Conservation (phyloP, 129 eudicot genomes). For the Artemisia tridentata region DNA sequence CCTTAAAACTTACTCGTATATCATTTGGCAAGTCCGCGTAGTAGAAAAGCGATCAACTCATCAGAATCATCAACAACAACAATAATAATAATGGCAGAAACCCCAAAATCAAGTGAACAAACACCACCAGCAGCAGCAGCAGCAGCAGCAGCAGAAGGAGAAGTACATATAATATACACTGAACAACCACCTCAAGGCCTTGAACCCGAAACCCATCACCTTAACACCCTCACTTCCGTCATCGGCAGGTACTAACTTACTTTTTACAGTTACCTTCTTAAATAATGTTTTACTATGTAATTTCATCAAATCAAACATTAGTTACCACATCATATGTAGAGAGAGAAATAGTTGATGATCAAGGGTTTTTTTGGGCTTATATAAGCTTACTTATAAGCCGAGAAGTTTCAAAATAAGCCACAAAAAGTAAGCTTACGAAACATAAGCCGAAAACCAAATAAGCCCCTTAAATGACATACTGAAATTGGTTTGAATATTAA, state of each 20-base stretch:
- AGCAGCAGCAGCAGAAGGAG: slow-evolving; percentile 17
- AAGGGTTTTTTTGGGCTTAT: too few relatives aligned
- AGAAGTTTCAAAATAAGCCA: too few relatives aligned
- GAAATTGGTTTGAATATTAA: too few relatives aligned
- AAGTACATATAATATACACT: slow-evolving; percentile 74
- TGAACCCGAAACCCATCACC: slow-evolving; percentile 59
- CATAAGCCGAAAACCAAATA: too few relatives aligned
- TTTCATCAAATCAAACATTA: too few relatives aligned
- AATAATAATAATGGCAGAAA: slow-evolving; percentile 30
- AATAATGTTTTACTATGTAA: not conserved
- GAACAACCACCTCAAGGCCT: slow-evolving; percentile 56
- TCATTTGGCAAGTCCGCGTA: too few relatives aligned
- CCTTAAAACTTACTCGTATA: too few relatives aligned
- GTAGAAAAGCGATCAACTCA: not conserved
- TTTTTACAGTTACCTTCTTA: not conserved
- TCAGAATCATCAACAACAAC: not conserved
- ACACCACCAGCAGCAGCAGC: slow-evolving; percentile 15
- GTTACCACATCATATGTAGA: not conserved
- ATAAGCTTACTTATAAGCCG: too few relatives aligned
- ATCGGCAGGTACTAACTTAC: slow-evolving; percentile 52
- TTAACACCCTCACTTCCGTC: slow-evolving; percentile 70
- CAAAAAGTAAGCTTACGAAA: too few relatives aligned
- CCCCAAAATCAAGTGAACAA: slow-evolving; percentile 18
- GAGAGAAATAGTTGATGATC: not conserved
- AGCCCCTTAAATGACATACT: too few relatives aligned